phyloP scores from a whole-genome alignment of 192 early-diverging fungal species.

The Pilobolus umbonatus region DNA sequence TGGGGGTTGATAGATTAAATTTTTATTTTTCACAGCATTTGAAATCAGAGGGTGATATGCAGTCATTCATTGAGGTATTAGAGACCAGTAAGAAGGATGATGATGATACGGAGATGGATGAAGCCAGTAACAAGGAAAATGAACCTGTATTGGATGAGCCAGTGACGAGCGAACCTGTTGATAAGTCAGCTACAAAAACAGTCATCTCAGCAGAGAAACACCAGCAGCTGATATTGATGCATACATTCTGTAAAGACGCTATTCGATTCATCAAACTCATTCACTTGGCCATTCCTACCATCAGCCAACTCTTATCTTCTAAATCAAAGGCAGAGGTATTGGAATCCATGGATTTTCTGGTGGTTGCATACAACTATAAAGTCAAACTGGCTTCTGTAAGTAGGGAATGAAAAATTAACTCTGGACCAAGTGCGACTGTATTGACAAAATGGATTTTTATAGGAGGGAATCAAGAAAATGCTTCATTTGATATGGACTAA shows the following conservation, averaged over 20 bases:
- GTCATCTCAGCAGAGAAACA: slow-evolving; percentile 45
- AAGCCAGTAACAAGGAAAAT: not conserved
- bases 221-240: slow-evolving; percentile 44
- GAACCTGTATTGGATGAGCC: slow-evolving; percentile 28
- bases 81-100: slow-evolving; percentile 23
- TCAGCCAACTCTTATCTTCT: slow-evolving; percentile 83
- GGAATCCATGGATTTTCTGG: slow-evolving; percentile 96
- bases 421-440: slow-evolving; percentile 54
- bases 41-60: too few relatives aligned
- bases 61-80: too few relatives aligned
- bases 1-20: too few relatives aligned
- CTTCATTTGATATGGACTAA: slow-evolving; percentile 91
- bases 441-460: not conserved
- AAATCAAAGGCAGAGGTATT: slow-evolving; percentile 90
- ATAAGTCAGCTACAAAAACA: slow-evolving; percentile 21
- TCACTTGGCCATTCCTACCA: slow-evolving; percentile 65
- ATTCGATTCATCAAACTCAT: slow-evolving; percentile 83
- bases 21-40: too few relatives aligned
- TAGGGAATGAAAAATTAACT: not conserved
- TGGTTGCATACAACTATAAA: slow-evolving; percentile 75
- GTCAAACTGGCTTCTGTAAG: slow-evolving; percentile 75
- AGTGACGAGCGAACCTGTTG: slow-evolving; percentile 11
- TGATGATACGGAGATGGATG: slow-evolving; percentile 6
- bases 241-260: slow-evolving; percentile 84
- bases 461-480: slow-evolving; percentile 91